Evolutionary conservation across 768 basidiomycete species (phyloP).

Genomic region (Cubamyces lactineus): DNA sequence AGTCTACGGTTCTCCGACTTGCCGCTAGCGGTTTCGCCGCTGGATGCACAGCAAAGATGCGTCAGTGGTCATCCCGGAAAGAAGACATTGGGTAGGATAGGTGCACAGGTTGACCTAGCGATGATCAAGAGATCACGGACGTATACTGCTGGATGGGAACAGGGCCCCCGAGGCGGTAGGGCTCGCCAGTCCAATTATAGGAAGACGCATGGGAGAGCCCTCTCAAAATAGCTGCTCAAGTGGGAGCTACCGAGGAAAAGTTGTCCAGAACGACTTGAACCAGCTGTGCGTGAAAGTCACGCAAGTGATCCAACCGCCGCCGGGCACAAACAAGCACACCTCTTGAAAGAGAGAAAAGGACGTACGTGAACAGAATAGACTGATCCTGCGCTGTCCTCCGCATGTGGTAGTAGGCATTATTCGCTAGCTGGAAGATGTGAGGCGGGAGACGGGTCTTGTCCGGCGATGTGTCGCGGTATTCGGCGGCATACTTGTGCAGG

Average conservation of each 20-base stretch:
- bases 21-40: slow-evolving; percentile 91
- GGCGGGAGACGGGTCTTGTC: slow-evolving; percentile 68
- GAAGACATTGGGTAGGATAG: not conserved
- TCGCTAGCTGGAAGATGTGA: slow-evolving; percentile 90
- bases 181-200: too few species aligned
- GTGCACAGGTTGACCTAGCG: not conserved
- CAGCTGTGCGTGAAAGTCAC: not conserved
- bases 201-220: too few species aligned
- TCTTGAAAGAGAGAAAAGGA: slow-evolving; percentile 9
- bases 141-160: too few species aligned
- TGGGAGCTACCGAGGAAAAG: not conserved
- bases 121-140: too few species aligned
- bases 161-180: too few species aligned
- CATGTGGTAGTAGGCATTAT: slow-evolving; percentile 97
- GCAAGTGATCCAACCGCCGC: not conserved
- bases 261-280: not conserved
- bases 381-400: slow-evolving; percentile 92
- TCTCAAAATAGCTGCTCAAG: too few species aligned
- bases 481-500: slow-evolving; percentile 82
- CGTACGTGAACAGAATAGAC: slow-evolving; percentile 82
- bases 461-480: slow-evolving; percentile 76
- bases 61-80: not conserved
- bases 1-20: slow-evolving; percentile 91
- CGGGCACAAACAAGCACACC: not conserved
- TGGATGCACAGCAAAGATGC: slow-evolving; percentile 35